These are phyloP conservation scores for Ceratobasidium sp. DNA, from an alignment of 1,284 basidiomycete genomes.

Conservation along the genomic window DNA sequence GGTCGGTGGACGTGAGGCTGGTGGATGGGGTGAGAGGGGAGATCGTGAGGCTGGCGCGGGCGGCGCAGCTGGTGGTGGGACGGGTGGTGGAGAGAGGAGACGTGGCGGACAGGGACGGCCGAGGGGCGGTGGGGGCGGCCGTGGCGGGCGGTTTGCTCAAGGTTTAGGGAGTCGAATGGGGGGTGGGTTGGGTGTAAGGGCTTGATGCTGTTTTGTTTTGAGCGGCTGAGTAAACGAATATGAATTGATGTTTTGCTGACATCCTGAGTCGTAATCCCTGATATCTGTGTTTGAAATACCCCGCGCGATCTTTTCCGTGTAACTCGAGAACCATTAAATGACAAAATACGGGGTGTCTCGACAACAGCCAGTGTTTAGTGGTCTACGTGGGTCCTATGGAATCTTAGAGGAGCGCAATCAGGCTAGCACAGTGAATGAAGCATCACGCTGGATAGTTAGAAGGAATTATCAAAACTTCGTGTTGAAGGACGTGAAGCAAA, in stretches of 20 bases:
- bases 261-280: too few relatives aligned
- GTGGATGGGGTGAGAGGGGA: slow-evolving; percentile 71
- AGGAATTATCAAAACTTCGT: too few relatives aligned
- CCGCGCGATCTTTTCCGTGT: too few relatives aligned
- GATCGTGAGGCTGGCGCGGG: slow-evolving; percentile 52
- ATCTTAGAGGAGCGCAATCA: too few relatives aligned
- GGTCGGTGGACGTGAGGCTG: slow-evolving; percentile 70
- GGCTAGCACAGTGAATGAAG: too few relatives aligned
- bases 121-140: slow-evolving; percentile 65
- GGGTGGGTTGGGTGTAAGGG: slow-evolving; percentile 27
- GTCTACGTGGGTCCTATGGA: too few relatives aligned
- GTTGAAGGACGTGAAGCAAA: too few relatives aligned
- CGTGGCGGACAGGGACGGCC: slow-evolving; percentile 81
- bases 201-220: neutral
- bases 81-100: slow-evolving; percentile 66
- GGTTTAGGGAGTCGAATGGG: slow-evolving; percentile 82
- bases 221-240: neutral
- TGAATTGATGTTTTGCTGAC: neutral
- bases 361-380: too few relatives aligned
- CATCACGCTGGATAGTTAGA: too few relatives aligned
- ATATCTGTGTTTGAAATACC: too few relatives aligned
- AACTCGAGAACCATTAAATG: too few relatives aligned
- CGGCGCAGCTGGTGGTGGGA: slow-evolving; percentile 52
- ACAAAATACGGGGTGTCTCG: too few relatives aligned
- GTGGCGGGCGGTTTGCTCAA: slow-evolving; percentile 81